Evolutionary conservation across 1,284 basidiomycete species (phyloP).

Genomic region (Moesziomyces sp.): DNA sequence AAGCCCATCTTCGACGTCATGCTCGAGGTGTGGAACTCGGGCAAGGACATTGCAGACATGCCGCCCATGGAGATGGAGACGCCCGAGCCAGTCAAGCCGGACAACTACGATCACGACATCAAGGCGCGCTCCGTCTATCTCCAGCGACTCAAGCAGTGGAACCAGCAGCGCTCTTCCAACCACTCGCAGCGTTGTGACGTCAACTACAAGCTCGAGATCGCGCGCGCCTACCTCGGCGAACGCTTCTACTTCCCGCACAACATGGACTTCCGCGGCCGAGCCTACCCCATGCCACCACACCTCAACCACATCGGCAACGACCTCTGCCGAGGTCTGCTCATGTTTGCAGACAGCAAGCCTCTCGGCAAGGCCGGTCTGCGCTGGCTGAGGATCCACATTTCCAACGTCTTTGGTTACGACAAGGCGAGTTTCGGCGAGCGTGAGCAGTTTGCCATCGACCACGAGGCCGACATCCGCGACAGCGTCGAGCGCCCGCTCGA

Average conservation of each 20-base stretch:
- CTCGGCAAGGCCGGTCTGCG: slow-evolving; percentile 82
- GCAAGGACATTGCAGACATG: slow-evolving; percentile 69
- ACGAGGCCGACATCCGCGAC: slow-evolving; percentile 82
- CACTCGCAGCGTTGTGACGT: slow-evolving; percentile 92
- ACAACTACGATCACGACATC: slow-evolving; percentile 76
- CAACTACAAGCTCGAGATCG: slow-evolving; percentile 98
- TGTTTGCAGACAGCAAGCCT: slow-evolving; percentile 83
- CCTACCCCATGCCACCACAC: slow-evolving; percentile 96
- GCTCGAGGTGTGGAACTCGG: slow-evolving; percentile 81
- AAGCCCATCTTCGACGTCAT: slow-evolving; percentile 79
- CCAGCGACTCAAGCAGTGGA: slow-evolving; percentile 74
- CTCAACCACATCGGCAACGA: slow-evolving; percentile 97
- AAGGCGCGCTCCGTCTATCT: slow-evolving; percentile 76
- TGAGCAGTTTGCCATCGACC: slow-evolving; percentile 79
- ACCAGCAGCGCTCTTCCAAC: slow-evolving; percentile 49
- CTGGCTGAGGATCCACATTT: slow-evolving; percentile 92
- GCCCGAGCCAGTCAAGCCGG: slow-evolving; percentile 74
- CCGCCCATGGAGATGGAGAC: slow-evolving; percentile 54
- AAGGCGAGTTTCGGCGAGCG: slow-evolving; percentile 95
- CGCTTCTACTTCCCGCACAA: slow-evolving; percentile 95
- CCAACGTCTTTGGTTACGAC: slow-evolving; percentile 93
- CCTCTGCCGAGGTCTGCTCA: slow-evolving; percentile 86
- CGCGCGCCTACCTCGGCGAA: slow-evolving; percentile 86
- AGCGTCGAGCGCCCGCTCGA: slow-evolving; percentile 75
- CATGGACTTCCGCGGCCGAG: slow-evolving; percentile 96